phyloP scores from a whole-genome alignment of 169 alveolate genomes.

The Plasmodium reichenowi region DNA sequence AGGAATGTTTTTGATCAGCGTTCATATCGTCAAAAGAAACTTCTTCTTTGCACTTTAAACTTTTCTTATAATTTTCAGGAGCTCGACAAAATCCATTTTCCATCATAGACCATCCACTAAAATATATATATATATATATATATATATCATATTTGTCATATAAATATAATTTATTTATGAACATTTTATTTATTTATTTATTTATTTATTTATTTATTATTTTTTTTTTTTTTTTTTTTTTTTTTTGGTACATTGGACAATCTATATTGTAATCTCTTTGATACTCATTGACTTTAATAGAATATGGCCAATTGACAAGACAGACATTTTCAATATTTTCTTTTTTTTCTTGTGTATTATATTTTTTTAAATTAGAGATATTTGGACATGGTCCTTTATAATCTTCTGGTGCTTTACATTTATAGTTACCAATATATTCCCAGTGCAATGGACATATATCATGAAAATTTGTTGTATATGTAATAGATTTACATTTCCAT shows the following conservation, averaged over 20 bases:
- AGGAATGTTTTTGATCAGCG: constrained; percentile 43
- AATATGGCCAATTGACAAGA: constrained; percentile 68
- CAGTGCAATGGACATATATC: constrained; percentile 33
- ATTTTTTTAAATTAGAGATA: constrained; percentile 46
- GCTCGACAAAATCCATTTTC: constrained; percentile 37
- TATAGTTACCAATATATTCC: constrained; percentile 15
- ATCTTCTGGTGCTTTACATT: constrained; percentile 58
- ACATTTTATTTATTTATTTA: constrained; percentile 1
- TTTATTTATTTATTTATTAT: no score
- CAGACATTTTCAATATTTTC: constrained; percentile 49
- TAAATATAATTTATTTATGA: background rate
- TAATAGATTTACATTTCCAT: constrained; percentile 70
- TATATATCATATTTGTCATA: background rate
- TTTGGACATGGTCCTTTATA: constrained; percentile 67
- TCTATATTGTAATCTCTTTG: constrained; percentile 38
- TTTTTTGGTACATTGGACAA: constrained; percentile 49
- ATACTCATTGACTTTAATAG: constrained; percentile 14
- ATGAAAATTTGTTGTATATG: constrained; percentile 46
- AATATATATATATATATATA: background rate
- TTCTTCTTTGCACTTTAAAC: constrained; percentile 47
- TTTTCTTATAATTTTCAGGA: constrained; percentile 55
- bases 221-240: background rate
- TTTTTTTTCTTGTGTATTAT: constrained; percentile 41
- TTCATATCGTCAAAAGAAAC: constrained; percentile 35
- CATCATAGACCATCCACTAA: constrained; percentile 65